phyloP scores from a whole-genome alignment of 306 rosid species.

The Quercus suber region DNA sequence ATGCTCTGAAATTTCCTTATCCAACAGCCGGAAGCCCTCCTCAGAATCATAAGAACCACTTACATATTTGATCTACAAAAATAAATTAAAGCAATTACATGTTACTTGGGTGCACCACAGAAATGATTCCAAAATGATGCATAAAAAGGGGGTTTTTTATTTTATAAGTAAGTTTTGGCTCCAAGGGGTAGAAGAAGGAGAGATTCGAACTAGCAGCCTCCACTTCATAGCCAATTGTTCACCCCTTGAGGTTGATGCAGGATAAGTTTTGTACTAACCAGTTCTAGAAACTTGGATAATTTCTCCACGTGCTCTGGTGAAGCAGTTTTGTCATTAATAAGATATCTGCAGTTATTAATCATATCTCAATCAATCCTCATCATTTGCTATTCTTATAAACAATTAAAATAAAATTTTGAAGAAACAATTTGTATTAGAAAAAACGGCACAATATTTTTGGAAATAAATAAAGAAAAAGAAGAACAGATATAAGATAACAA shows the following conservation, averaged over 20 bases:
- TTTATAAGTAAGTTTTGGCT: too few relatives aligned
- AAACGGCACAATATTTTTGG: background rate
- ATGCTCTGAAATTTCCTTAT: conserved; percentile 71
- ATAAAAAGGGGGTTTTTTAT: background rate
- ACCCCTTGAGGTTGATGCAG: background rate
- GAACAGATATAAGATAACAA: conserved; percentile 8
- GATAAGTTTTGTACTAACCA: conserved; percentile 55
- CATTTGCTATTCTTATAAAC: conserved; percentile 19
- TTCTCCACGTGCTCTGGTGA: conserved; percentile 43
- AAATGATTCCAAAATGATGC: conserved; percentile 13
- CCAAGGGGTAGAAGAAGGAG: too few relatives aligned
- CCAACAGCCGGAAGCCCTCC: conserved; percentile 73
- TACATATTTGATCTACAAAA: conserved; percentile 72
- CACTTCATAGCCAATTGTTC: too few relatives aligned
- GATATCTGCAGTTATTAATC: conserved; percentile 62
- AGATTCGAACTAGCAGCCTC: too few relatives aligned
- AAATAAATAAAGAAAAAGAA: background rate
- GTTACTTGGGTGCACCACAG: background rate
- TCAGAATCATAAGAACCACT: conserved; percentile 82
- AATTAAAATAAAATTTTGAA: background rate
- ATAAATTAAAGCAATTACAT: conserved; percentile 19
- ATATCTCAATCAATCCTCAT: conserved; percentile 19
- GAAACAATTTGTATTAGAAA: background rate
- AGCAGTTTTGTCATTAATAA: conserved; percentile 48
- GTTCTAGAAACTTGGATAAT: conserved; percentile 67